Evolutionary conservation across 2,329 filamentous ascomycete genomes (phyloP), one percentile per base, ranked within the genome.

Genomic region (Exophiala calicioides): DNA sequence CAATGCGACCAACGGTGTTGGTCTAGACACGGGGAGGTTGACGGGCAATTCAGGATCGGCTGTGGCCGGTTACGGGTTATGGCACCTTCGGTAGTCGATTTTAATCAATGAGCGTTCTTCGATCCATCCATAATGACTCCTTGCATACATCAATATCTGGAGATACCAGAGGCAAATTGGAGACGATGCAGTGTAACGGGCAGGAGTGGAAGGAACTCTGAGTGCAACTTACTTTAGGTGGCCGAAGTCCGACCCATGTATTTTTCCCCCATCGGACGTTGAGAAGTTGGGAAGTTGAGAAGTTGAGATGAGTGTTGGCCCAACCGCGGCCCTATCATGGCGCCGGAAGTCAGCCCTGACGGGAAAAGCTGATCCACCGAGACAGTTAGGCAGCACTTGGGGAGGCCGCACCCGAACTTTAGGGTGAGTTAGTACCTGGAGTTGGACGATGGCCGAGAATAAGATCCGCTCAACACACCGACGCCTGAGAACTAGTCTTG

Each of bases 1-100:
- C 49, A 52, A 41, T 44, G 49, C 37, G n/a, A 44, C 20, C 20
- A 44, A 38, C 33, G 23, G 15, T 48, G 50, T 56, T 44, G 40
- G 47, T 51, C 24, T 53, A 50, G 35, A 42, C 32, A 19, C 27
- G 34, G 33, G 33, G 27, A 38, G 20, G 48, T 23, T 33, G 34
- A 39, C 30, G 44, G 40, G 26, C 35, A 34, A 35, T 38, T 24
- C 26, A 42, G 36, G 39, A 18, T 41, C 32, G 31, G 29, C 31
- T 51, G 10, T 44, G 36, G 31, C 46, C 16, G 36, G 42, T 29
- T 18, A 44, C 15, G 26, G 39, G 39, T 39, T 41, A 19, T 38
- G 20, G 30, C 39, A 29, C n/a, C n/a, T 41, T 44, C 44, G 23
- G 37, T 44, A 41, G 29, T 44, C 36, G 36, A 48, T 21, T 49